Conservation (phyloP, 1,284 basidiomycete genomes). For the Heterobasidion parviporum region DNA sequence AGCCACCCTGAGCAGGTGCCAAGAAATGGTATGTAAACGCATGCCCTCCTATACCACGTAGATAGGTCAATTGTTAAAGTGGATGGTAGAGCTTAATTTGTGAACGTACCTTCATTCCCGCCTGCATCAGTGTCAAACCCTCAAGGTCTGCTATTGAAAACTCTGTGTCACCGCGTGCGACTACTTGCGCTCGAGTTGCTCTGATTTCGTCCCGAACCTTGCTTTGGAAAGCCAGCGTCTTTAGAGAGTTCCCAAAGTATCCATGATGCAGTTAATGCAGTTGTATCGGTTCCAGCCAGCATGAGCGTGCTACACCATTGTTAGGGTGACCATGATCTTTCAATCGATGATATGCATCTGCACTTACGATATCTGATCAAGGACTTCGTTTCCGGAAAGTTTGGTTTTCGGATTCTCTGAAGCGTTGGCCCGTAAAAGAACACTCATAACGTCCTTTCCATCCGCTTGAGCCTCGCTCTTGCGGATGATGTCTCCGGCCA, state of each 20-base stretch:
- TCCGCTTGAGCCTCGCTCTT: not conserved
- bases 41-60: slow-evolving; percentile 24
- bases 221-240: slow-evolving; percentile 27
- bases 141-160: slow-evolving; percentile 23
- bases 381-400: not conserved
- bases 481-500: not conserved
- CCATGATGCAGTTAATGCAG: slow-evolving; percentile 34
- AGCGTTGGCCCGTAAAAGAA: not conserved
- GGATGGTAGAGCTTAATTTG: not conserved
- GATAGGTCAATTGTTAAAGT: not conserved
- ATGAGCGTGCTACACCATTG: slow-evolving; percentile 16
- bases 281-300: slow-evolving; percentile 46
- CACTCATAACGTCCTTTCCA: slow-evolving; percentile 3
- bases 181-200: slow-evolving; percentile 4
- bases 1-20: slow-evolving; percentile 22
- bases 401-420: not conserved
- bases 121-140: slow-evolving; percentile 18
- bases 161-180: slow-evolving; percentile 16
- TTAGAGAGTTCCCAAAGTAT: slow-evolving; percentile 32
- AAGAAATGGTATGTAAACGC: slow-evolving; percentile 28
- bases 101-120: slow-evolving; percentile 17
- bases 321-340: slow-evolving; percentile 16
- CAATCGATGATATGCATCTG: slow-evolving; percentile 9
- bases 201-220: slow-evolving; percentile 3
- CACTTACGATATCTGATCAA: slow-evolving; percentile 3